phyloP scores from a whole-genome alignment of 352 stramenopile species.

The Phytophthora kernoviae region DNA sequence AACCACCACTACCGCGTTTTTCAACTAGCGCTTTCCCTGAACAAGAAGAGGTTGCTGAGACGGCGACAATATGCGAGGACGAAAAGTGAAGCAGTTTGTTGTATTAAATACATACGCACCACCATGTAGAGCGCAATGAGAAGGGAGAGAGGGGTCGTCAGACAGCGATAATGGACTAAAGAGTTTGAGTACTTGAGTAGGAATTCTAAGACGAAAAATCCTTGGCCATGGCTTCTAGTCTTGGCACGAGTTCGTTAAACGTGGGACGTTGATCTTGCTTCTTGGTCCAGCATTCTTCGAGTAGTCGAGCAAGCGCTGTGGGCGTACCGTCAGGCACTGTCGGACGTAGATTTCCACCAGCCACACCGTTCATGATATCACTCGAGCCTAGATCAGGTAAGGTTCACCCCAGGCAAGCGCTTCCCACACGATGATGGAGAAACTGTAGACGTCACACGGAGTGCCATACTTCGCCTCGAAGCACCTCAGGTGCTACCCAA shows the following conservation, averaged over 20 bases:
- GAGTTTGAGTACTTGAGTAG: constrained; percentile 4
- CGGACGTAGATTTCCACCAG: constrained; percentile 73
- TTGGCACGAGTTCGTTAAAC: constrained; percentile 84
- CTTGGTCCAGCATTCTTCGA: constrained; percentile 87
- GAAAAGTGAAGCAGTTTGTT: constrained; percentile 5
- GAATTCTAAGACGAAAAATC: constrained; percentile 52
- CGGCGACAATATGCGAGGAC: neutral
- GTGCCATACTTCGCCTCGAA: constrained; percentile 82
- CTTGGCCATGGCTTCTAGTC: constrained; percentile 81
- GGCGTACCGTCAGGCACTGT: constrained; percentile 74
- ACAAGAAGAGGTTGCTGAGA: constrained; percentile 4
- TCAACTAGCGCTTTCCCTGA: constrained; percentile 34
- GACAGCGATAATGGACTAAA: constrained; percentile 21
- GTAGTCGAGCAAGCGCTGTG: constrained; percentile 48
- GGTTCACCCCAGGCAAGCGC: constrained; percentile 79
- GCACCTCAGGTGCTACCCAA: constrained; percentile 82
- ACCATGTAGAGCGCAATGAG: constrained; percentile 2
- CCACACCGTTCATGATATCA: constrained; percentile 88
- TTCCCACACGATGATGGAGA: constrained; percentile 92
- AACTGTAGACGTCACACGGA: constrained; percentile 86
- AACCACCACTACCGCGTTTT: constrained; percentile 91
- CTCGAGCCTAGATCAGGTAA: constrained; percentile 83
- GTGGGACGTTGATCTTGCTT: constrained; percentile 81
- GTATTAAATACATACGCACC: constrained; percentile 29
- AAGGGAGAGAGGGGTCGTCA: constrained; percentile 3